phyloP scores from a whole-genome alignment of 2,329 filamentous ascomycete species.

The Cordyceps javanica region DNA sequence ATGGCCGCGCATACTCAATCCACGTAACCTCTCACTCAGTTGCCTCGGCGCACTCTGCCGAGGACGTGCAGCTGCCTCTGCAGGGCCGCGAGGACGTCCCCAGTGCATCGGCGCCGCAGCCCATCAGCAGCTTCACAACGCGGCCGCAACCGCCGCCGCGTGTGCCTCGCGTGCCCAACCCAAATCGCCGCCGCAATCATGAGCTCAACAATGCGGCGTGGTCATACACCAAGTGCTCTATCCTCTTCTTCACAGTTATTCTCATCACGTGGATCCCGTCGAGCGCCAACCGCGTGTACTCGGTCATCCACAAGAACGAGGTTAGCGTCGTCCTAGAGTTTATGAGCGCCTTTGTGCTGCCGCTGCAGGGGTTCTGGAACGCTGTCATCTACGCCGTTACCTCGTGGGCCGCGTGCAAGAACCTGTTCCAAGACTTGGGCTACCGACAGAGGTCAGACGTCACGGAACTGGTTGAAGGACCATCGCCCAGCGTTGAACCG shows the following conservation, averaged over 20 bases:
- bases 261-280: constrained; percentile 73
- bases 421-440: constrained; percentile 33
- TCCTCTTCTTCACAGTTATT: constrained; percentile 66
- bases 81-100: constrained; percentile 18
- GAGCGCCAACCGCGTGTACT: constrained; percentile 70
- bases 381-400: constrained; percentile 68
- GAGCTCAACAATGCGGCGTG: constrained; percentile 59
- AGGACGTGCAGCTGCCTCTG: constrained; percentile 23
- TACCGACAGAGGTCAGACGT: constrained; percentile 24
- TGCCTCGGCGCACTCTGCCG: background rate
- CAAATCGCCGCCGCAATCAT: constrained; percentile 33
- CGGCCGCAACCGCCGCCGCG: constrained; percentile 17
- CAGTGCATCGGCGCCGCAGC: constrained; percentile 14
- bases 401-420: constrained; percentile 57
- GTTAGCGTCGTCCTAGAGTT: constrained; percentile 58
- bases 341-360: constrained; percentile 67
- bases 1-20: constrained; percentile 34
- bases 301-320: constrained; percentile 50
- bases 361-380: constrained; percentile 83
- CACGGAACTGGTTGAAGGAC: constrained; percentile 27
- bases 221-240: constrained; percentile 63
- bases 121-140: constrained; percentile 13
- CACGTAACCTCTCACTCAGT: constrained; percentile 31
- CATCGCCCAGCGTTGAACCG: background rate
- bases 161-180: constrained; percentile 15